Evolutionary conservation across 2,329 filamentous ascomycete genomes (phyloP).

Genomic region (Penicillium expansum): DNA sequence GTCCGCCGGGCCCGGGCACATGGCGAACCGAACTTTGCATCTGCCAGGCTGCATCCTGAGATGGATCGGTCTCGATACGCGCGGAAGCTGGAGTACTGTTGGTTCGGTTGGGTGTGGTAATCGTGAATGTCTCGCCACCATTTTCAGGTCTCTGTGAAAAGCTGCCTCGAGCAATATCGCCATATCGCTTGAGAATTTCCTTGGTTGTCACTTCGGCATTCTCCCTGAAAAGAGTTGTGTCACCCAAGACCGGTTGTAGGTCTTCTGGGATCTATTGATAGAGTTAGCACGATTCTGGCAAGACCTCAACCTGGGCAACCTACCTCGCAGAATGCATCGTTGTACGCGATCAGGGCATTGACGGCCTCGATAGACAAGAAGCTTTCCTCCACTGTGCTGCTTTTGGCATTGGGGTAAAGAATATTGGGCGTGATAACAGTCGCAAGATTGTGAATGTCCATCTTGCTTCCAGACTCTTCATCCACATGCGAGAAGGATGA

Average conservation of each 20-base stretch:
- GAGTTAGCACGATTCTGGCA: not conserved
- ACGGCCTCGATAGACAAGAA: slow-evolving; percentile 94
- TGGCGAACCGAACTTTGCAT: slow-evolving; percentile 81
- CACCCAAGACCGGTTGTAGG: slow-evolving; percentile 78
- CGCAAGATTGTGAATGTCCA: slow-evolving; percentile 96
- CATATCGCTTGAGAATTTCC: slow-evolving; percentile 91
- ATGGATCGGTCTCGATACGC: slow-evolving; percentile 80
- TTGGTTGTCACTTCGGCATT: slow-evolving; percentile 90
- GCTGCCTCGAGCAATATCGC: slow-evolving; percentile 69
- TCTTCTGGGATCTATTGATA: slow-evolving; percentile 79
- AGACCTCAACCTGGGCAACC: slow-evolving; percentile 37
- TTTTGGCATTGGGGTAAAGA: slow-evolving; percentile 68
- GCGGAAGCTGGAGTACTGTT: slow-evolving; percentile 53
- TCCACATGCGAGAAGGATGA: slow-evolving; percentile 96
- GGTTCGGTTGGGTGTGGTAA: slow-evolving; percentile 40
- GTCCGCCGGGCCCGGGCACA: slow-evolving; percentile 51
- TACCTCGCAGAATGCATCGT: slow-evolving; percentile 97
- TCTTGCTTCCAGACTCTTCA: slow-evolving; percentile 95
- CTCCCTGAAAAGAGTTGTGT: slow-evolving; percentile 76
- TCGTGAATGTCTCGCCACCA: slow-evolving; percentile 54
- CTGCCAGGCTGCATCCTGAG: slow-evolving; percentile 67
- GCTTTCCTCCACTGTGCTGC: slow-evolving; percentile 75
- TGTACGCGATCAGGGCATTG: slow-evolving; percentile 83
- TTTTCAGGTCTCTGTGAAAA: slow-evolving; percentile 54
- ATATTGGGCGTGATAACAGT: slow-evolving; percentile 98